Percentiles rank a stretch among this genome's conserved stretches.
Evolutionary conservation across 2,329 filamentous ascomycete genomes (phyloP).

Genomic region (Cladobotryum protrusum): DNA sequence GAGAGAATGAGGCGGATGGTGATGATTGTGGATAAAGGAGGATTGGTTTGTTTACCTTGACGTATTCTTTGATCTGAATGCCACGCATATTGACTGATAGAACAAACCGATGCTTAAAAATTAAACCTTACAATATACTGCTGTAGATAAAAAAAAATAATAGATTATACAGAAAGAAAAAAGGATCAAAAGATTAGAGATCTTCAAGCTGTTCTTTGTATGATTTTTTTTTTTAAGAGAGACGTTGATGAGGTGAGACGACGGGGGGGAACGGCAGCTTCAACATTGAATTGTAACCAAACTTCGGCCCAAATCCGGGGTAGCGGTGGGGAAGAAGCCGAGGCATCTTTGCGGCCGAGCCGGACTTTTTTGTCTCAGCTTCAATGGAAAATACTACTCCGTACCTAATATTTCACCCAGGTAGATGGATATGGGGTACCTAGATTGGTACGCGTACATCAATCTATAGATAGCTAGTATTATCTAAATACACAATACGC

Average conservation of each 20-base stretch:
- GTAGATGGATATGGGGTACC: too few species aligned
- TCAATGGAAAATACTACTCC: too few species aligned
- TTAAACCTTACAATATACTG: too few species aligned
- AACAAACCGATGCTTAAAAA: too few species aligned
- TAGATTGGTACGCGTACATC: too few species aligned
- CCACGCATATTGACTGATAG: conserved; percentile 56
- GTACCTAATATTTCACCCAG: too few species aligned
- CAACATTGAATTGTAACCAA: not conserved
- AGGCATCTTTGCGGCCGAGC: conserved; percentile 18
- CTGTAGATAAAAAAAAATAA: not conserved
- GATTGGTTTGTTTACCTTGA: conserved; percentile 50
- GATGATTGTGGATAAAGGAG: not conserved
- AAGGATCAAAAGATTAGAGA: not conserved
- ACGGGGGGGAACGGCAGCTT: not conserved
- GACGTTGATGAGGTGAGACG: not conserved
- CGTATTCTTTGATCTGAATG: conserved; percentile 67
- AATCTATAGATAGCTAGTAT: too few species aligned
- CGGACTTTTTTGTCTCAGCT: too few species aligned
- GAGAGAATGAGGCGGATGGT: not conserved
- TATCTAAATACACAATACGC: too few species aligned
- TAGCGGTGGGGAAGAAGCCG: conserved; percentile 16
- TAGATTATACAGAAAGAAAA: not conserved
- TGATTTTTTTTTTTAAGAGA: too few species aligned
- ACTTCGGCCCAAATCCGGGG: not conserved
- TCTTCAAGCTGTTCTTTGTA: too few species aligned